Percentiles rank a stretch among this genome's conserved stretches.
Evolutionary conservation across 805 yeast genomes (phyloP).

Genomic region (Lachancea sp.): DNA sequence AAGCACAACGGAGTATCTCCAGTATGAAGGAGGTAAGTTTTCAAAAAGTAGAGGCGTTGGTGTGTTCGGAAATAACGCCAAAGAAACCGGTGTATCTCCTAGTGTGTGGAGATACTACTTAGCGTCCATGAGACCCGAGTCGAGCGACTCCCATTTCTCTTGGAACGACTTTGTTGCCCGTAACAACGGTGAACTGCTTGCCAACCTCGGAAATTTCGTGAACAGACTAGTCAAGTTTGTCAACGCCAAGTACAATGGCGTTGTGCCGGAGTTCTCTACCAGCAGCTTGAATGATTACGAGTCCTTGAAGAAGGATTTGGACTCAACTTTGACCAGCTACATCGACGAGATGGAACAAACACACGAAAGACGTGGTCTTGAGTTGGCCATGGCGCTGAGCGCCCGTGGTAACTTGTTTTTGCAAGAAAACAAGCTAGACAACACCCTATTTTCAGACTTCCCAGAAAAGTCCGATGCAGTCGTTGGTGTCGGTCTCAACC

Average conservation of each 20-base stretch:
- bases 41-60: constrained; percentile 97
- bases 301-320: constrained; percentile 48
- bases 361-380: constrained; percentile 83
- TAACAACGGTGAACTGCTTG: constrained; percentile 88
- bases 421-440: constrained; percentile 94
- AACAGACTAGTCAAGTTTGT: constrained; percentile 89
- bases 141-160: constrained; percentile 92
- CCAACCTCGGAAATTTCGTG: constrained; percentile 94
- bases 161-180: constrained; percentile 94
- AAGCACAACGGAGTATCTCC: constrained; percentile 92
- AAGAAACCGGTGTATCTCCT: constrained; percentile 83
- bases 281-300: constrained; percentile 43
- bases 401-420: constrained; percentile 91
- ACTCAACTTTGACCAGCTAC: constrained; percentile 55
- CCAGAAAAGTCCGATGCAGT: constrained; percentile 88
- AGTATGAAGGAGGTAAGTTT: constrained; percentile 96
- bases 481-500: constrained; percentile 83
- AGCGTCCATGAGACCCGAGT: constrained; percentile 89
- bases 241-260: constrained; percentile 86
- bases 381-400: constrained; percentile 83
- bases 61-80: constrained; percentile 96
- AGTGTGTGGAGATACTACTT: constrained; percentile 98
- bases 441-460: constrained; percentile 64
- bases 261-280: constrained; percentile 62
- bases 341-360: constrained; percentile 68